These are phyloP conservation scores for Colletotrichum sp. DNA, from an alignment of 2,329 filamentous ascomycete genomes.

Conservation along the genomic window DNA sequence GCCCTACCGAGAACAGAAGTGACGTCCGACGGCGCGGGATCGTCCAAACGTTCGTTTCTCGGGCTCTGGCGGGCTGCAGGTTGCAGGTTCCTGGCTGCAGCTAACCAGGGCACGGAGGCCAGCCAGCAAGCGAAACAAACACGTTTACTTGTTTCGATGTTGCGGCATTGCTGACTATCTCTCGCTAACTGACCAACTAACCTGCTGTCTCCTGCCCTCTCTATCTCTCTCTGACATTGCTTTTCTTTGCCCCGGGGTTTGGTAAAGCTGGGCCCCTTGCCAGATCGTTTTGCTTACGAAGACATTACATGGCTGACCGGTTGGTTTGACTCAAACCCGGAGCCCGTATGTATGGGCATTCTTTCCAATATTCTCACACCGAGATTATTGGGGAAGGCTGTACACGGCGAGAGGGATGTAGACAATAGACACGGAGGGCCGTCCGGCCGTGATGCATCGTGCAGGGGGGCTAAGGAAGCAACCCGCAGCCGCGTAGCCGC, in stretches of 20 bases:
- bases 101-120: not conserved
- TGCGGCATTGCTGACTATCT: not conserved
- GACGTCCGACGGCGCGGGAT: slow-evolving; percentile 17
- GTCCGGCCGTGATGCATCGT: not conserved
- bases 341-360: not conserved
- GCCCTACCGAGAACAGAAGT: slow-evolving; percentile 21
- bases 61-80: not conserved
- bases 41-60: not conserved
- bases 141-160: not conserved
- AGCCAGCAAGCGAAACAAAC: not conserved
- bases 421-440: not conserved
- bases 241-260: not conserved
- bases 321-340: not conserved
- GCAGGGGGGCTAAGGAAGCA: not conserved
- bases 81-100: not conserved
- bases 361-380: not conserved
- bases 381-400: not conserved
- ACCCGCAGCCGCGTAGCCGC: slow-evolving; percentile 7
- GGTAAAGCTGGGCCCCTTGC: not conserved
- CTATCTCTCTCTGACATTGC: not conserved
- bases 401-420: not conserved
- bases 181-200: not conserved
- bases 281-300: not conserved
- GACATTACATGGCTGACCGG: not conserved
- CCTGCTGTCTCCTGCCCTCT: not conserved